phyloP scores from a whole-genome alignment of 495 filamentous ascomycete genomes.

The Parathielavia hyrcaniae region DNA sequence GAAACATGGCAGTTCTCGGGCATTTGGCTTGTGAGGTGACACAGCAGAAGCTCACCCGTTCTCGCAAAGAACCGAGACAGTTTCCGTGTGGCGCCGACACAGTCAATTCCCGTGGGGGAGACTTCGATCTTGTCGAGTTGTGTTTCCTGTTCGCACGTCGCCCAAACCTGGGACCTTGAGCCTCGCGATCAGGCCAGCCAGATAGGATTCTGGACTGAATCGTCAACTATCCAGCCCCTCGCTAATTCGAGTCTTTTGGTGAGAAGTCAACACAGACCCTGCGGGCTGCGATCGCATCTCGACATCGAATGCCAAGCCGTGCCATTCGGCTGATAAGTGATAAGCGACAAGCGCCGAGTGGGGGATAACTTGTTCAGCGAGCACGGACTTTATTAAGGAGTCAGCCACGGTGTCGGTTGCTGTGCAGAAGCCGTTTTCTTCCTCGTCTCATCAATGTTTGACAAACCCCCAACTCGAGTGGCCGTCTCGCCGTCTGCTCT shows the following conservation, averaged over 20 bases:
- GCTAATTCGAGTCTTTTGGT: no score
- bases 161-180: no score
- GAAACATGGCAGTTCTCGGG: not conserved
- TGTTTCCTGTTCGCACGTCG: not conserved
- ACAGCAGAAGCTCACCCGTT: not conserved
- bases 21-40: not conserved
- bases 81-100: not conserved
- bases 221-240: no score
- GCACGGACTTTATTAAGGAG: no score
- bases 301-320: not conserved
- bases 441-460: no score
- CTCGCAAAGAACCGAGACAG: not conserved
- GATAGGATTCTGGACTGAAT: no score
- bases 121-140: not conserved
- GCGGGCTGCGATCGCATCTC: not conserved
- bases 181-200: no score
- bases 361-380: not conserved
- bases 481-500: no score
- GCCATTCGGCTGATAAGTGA: conserved; percentile 6
- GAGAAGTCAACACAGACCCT: no score
- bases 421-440: not conserved
- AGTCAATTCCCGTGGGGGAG: not conserved
- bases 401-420: not conserved
- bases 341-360: not conserved
- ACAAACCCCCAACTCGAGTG: no score